Percentiles rank a stretch among this genome's conserved stretches.
Conservation (phyloP, 768 basidiomycete species). For the Mycena leptocephala region DNA sequence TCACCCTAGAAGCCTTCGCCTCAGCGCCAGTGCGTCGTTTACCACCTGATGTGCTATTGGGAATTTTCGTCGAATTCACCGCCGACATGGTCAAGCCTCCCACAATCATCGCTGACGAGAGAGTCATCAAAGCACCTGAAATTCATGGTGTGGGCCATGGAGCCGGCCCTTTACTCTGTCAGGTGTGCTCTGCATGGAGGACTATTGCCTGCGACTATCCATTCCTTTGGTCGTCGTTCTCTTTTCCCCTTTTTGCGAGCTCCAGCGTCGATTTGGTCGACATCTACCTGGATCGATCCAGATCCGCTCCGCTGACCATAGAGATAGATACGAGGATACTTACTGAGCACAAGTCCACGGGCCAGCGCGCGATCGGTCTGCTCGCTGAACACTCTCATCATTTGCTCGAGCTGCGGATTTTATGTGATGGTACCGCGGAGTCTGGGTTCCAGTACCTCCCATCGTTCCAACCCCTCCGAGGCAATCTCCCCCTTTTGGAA, state of each 20-base stretch:
- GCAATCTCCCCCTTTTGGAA: neutral
- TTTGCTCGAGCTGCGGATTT: neutral
- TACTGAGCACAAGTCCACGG: neutral
- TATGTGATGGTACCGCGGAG: too few relatives aligned
- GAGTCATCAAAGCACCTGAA: too few relatives aligned
- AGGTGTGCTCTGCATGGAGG: too few relatives aligned
- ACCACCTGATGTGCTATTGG: neutral
- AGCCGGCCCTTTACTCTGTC: too few relatives aligned
- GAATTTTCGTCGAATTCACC: neutral
- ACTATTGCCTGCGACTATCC: neutral
- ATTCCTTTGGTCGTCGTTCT: neutral
- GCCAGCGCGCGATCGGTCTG: neutral
- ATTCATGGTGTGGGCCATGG: too few relatives aligned
- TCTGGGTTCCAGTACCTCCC: neutral
- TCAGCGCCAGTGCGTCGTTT: neutral
- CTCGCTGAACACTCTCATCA: neutral
- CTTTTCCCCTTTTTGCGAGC: neutral
- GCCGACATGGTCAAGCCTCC: neutral
- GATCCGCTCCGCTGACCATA: neutral
- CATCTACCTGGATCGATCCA: neutral
- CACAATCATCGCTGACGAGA: neutral
- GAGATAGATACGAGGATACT: neutral
- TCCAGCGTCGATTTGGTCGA: neutral
- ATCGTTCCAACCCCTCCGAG: neutral
- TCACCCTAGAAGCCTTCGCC: neutral